Percentiles rank a stretch among this genome's conserved stretches.
phyloP scores from a whole-genome alignment of 1,139 yeast genomes.

The Saccharomycopsis hybrid region DNA sequence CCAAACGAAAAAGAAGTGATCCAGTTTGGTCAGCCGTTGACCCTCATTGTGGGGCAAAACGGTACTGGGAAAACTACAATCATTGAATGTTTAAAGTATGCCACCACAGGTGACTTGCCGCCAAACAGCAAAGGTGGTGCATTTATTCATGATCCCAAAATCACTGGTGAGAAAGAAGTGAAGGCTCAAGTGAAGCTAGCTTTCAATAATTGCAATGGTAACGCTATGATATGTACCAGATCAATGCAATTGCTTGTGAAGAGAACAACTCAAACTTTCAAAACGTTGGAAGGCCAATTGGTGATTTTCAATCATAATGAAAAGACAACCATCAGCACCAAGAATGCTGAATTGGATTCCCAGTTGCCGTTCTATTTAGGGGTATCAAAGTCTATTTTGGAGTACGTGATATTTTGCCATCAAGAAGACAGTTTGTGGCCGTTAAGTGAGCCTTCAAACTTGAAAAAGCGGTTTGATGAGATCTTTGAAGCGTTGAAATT shows the following conservation, averaged over 20 bases:
- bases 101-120: constrained; percentile 93
- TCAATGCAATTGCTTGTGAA: constrained; percentile 68
- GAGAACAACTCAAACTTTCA: constrained; percentile 64
- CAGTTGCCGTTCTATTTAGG: constrained; percentile 82
- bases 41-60: constrained; percentile 91
- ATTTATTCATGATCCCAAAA: constrained; percentile 87
- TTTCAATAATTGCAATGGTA: constrained; percentile 66
- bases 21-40: constrained; percentile 84
- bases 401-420: constrained; percentile 93
- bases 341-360: constrained; percentile 78
- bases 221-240: constrained; percentile 79
- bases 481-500: constrained; percentile 93
- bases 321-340: constrained; percentile 69
- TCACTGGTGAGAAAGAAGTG: constrained; percentile 69
- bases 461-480: constrained; percentile 92
- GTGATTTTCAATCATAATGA: constrained; percentile 53
- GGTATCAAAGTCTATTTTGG: constrained; percentile 79
- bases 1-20: constrained; percentile 78
- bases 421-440: constrained; percentile 99
- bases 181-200: constrained; percentile 89
- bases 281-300: constrained; percentile 86
- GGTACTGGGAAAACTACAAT: constrained; percentile 99
- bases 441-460: constrained; percentile 77
- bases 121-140: constrained; percentile 97
- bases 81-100: constrained; percentile 88